Evolutionary conservation across 73 alveolate species (phyloP).

Genomic region (Tetrahymena elliotti): DNA sequence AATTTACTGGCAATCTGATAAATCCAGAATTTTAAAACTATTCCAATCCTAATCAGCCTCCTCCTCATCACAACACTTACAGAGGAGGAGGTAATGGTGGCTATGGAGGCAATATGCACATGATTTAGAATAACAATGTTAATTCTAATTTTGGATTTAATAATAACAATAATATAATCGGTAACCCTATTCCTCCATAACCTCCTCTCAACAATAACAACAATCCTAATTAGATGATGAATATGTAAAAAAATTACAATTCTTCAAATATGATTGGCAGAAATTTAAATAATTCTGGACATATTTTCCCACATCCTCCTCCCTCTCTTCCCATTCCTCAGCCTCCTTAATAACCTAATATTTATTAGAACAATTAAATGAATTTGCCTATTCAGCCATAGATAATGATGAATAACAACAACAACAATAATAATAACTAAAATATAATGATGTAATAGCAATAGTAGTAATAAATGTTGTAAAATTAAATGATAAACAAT

Average conservation of each 20-base stretch:
- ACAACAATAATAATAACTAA: not conserved
- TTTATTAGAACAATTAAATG: not conserved
- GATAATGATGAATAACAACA: not conserved
- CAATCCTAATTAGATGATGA: not conserved
- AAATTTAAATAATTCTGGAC: not conserved
- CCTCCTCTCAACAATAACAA: not conserved
- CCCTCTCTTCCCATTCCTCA: not conserved
- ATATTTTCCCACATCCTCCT: not conserved
- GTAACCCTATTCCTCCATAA: not conserved
- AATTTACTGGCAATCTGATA: not conserved
- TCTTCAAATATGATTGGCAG: not conserved
- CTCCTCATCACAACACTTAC: not conserved
- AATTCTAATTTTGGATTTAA: not conserved
- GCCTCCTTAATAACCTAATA: not conserved
- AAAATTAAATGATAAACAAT: not conserved
- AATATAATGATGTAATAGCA: not conserved
- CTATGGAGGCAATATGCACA: not conserved
- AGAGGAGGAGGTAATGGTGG: not conserved
- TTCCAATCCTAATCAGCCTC: not conserved
- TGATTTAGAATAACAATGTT: not conserved
- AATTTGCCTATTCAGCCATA: not conserved
- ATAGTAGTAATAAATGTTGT: not conserved
- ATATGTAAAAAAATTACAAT: not conserved
- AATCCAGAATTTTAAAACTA: not conserved
- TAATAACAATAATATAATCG: not conserved